These are phyloP conservation scores for Ogataea salicorniae DNA, from an alignment of 805 yeast species.

Conservation along the genomic window DNA sequence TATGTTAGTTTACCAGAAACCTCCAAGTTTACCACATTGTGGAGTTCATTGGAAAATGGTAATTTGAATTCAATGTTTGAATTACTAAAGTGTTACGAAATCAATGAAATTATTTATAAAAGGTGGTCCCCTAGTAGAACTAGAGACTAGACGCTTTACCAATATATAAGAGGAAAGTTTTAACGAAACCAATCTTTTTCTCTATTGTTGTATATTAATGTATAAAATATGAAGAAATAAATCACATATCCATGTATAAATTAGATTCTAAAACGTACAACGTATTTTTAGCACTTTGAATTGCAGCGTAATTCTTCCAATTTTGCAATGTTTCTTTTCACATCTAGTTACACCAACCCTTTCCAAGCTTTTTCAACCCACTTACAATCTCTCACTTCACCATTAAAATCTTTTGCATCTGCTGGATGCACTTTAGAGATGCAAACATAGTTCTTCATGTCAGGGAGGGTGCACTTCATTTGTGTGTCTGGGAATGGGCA, in stretches of 20 bases:
- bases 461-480: conserved; percentile 72
- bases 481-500: conserved; percentile 88
- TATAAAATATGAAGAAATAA: too few relatives aligned
- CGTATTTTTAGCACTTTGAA: too few relatives aligned
- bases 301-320: neutral
- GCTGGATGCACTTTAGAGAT: conserved; percentile 65
- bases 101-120: conserved; percentile 64
- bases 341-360: conserved; percentile 39
- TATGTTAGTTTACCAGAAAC: conserved; percentile 55
- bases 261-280: too few relatives aligned
- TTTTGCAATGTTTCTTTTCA: neutral
- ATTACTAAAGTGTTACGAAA: conserved; percentile 39
- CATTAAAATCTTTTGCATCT: conserved; percentile 29
- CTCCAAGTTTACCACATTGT: conserved; percentile 23
- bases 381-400: conserved; percentile 71
- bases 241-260: too few relatives aligned
- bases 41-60: conserved; percentile 12
- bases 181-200: too few relatives aligned
- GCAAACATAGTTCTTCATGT: conserved; percentile 61
- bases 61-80: conserved; percentile 17
- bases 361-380: conserved; percentile 74
- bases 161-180: neutral
- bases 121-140: conserved; percentile 87
- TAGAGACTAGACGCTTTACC: conserved; percentile 47
- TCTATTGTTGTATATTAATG: neutral